These are phyloP conservation scores for Penicillium subrubescens DNA, from an alignment of 495 filamentous ascomycete species.

Conservation along the genomic window DNA sequence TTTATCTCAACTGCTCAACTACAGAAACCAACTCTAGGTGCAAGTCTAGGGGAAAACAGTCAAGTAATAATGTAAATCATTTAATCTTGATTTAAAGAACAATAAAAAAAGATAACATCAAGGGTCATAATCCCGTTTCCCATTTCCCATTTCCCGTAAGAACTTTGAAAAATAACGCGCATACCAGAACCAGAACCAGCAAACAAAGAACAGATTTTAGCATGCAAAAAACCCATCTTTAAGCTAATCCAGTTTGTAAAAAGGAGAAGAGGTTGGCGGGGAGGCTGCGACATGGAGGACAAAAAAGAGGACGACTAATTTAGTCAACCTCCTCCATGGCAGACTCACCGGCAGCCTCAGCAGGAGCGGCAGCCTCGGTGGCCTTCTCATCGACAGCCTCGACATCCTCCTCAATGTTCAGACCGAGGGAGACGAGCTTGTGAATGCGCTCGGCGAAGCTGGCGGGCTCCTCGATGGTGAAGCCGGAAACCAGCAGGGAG, in stretches of 20 bases:
- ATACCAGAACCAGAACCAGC: neutral
- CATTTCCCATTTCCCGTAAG: slow-evolving; percentile 41
- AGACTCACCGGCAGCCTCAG: slow-evolving; percentile 61
- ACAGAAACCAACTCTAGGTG: too few species aligned
- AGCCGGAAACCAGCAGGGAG: slow-evolving; percentile 95
- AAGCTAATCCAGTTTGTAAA: slow-evolving; percentile 2
- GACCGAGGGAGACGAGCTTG: slow-evolving; percentile 93
- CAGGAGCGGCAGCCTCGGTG: slow-evolving; percentile 62
- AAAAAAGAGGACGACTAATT: slow-evolving; percentile 20
- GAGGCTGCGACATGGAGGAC: neutral
- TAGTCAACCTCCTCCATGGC: slow-evolving; percentile 79
- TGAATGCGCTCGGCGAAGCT: slow-evolving; percentile 98
- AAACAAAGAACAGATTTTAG: slow-evolving; percentile 6
- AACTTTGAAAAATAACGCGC: slow-evolving; percentile 17
- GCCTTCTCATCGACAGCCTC: slow-evolving; percentile 68
- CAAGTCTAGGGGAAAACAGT: too few species aligned
- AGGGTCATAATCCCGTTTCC: slow-evolving; percentile 39
- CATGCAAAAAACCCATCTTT: slow-evolving; percentile 1
- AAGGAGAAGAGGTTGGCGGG: neutral
- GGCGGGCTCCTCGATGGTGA: slow-evolving; percentile 98
- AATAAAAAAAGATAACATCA: slow-evolving; percentile 28
- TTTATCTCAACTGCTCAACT: too few species aligned
- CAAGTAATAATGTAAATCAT: slow-evolving; percentile 16
- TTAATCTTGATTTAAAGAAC: slow-evolving; percentile 21
- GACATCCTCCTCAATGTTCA: slow-evolving; percentile 93